Conservation (phyloP, 1,139 yeast genomes). For the Pneumocystis jirovecii region DNA sequence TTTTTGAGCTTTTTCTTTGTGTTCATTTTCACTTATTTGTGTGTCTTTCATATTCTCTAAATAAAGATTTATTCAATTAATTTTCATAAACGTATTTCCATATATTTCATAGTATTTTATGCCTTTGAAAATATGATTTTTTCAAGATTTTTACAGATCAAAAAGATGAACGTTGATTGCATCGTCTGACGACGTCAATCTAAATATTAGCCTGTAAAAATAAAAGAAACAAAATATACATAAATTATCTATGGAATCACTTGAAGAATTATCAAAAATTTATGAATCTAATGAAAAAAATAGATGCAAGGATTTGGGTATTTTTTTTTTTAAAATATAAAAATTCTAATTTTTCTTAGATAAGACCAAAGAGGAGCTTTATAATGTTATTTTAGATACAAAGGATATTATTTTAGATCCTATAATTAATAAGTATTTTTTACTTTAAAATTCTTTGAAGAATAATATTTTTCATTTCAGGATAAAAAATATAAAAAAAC, state of each 20-base stretch:
- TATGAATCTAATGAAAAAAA: not conserved
- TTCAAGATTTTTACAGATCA: not conserved
- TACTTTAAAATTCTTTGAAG: not conserved
- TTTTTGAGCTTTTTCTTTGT: not conserved
- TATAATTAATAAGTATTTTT: not conserved
- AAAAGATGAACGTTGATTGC: not conserved
- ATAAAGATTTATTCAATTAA: not conserved
- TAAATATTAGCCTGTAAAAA: not conserved
- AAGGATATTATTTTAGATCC: not conserved
- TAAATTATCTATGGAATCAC: not conserved
- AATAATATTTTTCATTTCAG: not conserved
- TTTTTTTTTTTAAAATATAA: not conserved
- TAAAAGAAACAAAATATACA: not conserved
- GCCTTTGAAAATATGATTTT: not conserved
- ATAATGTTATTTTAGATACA: not conserved
- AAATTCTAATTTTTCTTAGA: not conserved
- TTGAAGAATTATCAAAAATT: not conserved
- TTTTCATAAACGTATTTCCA: not conserved
- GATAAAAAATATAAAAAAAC: not conserved
- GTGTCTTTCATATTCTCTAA: not conserved
- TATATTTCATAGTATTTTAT: not conserved
- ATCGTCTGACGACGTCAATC: not conserved
- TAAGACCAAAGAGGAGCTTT: not conserved
- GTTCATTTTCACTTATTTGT: not conserved
- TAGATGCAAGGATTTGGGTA: not conserved